A percentile compares a stretch with the other conserved stretches of the same genome.
phyloP scores from a whole-genome alignment of 345 rosid species.

The Boechera stricta region DNA sequence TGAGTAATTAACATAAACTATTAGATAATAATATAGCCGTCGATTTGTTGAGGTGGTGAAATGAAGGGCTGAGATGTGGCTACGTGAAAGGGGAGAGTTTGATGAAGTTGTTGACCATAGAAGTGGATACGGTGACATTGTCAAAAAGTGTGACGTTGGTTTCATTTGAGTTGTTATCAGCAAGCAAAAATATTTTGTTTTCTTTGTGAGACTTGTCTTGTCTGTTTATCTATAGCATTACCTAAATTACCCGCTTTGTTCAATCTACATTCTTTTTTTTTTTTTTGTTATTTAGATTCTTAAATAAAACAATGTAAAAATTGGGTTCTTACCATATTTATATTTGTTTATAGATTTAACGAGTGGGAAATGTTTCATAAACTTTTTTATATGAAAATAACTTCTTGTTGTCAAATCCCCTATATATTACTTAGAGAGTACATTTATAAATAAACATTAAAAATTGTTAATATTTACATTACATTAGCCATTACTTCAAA shows the following conservation, averaged over 20 bases:
- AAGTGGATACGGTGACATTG: slow-evolving; percentile 51
- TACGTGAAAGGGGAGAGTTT: slow-evolving; percentile 24
- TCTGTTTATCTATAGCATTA: not conserved
- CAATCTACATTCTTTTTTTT: not conserved
- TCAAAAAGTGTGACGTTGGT: slow-evolving; percentile 46
- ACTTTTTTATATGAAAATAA: too few species aligned
- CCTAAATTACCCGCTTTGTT: not conserved
- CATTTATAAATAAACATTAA: too few species aligned
- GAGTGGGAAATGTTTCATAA: too few species aligned
- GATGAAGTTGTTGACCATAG: slow-evolving; percentile 48
- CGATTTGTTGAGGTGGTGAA: slow-evolving; percentile 16
- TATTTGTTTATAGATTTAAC: too few species aligned
- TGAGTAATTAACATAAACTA: not conserved
- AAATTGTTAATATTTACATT: too few species aligned
- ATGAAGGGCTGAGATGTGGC: slow-evolving; percentile 10
- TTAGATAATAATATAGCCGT: not conserved
- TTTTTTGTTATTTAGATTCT: not conserved
- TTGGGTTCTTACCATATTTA: not conserved
- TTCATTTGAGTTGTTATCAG: slow-evolving; percentile 40
- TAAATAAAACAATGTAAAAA: not conserved
- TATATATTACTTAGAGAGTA: too few species aligned
- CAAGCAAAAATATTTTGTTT: not conserved
- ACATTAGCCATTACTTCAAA: too few species aligned
- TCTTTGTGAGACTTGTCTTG: not conserved
- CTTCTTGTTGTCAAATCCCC: not conserved